Percentiles rank a stretch among this genome's conserved stretches.
Conservation (phyloP, 2,329 filamentous ascomycete genomes). For the Didymella pomorum region DNA sequence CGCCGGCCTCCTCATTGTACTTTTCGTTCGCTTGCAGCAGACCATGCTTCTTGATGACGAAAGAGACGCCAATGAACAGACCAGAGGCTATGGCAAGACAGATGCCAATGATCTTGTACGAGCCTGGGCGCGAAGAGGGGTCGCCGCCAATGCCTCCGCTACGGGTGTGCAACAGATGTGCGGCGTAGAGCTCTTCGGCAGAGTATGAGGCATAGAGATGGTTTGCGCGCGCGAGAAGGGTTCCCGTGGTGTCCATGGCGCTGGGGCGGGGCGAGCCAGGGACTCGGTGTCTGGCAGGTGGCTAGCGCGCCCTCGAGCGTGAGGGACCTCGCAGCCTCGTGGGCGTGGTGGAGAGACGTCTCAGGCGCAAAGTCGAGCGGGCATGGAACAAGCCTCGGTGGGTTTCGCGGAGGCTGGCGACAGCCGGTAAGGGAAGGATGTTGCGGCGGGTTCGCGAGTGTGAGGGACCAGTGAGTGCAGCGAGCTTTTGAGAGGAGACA, state of each 20-base stretch:
- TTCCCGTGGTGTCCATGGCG: constrained; percentile 55
- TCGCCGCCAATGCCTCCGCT: constrained; percentile 48
- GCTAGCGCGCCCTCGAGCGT: constrained; percentile 13
- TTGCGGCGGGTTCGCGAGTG: constrained; percentile 10
- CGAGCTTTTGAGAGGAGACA: neutral
- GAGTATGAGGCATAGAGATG: constrained; percentile 10
- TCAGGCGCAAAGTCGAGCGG: constrained; percentile 10
- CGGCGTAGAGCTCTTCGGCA: constrained; percentile 36
- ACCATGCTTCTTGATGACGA: constrained; percentile 94
- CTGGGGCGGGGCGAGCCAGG: constrained; percentile 24
- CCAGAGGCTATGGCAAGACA: constrained; percentile 85
- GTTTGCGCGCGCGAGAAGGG: constrained; percentile 30
- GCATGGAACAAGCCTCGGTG: constrained; percentile 26
- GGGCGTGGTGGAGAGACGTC: constrained; percentile 11
- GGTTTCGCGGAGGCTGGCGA: constrained; percentile 16
- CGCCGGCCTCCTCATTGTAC: constrained; percentile 93
- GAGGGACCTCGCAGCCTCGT: constrained; percentile 6
- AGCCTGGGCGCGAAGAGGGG: constrained; percentile 56
- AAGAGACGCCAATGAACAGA: constrained; percentile 91
- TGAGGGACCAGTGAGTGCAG: neutral
- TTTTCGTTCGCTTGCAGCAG: constrained; percentile 92
- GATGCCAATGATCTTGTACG: constrained; percentile 88
- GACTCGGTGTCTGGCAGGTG: constrained; percentile 15
- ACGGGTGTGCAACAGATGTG: constrained; percentile 57
- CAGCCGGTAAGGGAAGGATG: constrained; percentile 21